phyloP scores from a whole-genome alignment of 2,329 filamentous ascomycete species.

The Capronia coronata region DNA sequence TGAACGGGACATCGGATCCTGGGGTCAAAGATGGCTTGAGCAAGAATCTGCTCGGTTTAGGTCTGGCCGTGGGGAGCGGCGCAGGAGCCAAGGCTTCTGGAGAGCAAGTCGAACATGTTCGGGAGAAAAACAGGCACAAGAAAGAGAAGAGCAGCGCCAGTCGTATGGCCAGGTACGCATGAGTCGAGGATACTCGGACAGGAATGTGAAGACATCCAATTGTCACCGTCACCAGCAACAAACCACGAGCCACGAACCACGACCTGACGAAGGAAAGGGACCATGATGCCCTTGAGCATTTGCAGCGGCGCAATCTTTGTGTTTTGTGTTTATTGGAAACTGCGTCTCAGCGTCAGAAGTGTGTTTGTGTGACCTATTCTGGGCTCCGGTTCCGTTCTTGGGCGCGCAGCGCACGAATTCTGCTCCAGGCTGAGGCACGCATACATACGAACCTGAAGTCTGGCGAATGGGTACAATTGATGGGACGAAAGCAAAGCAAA shows the following conservation, averaged over 20 bases:
- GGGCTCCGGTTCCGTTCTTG: no score
- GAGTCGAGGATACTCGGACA: neutral
- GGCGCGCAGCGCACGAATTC: no score
- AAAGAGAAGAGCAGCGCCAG: constrained; percentile 28
- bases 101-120: constrained; percentile 14
- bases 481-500: no score
- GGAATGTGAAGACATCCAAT: neutral
- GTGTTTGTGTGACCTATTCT: no score
- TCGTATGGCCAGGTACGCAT: constrained; percentile 13
- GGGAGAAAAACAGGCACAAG: constrained; percentile 18
- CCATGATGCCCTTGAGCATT: neutral
- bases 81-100: constrained; percentile 12
- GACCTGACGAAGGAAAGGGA: constrained; percentile 3
- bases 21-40: constrained; percentile 18
- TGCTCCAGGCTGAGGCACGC: no score
- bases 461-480: no score
- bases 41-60: constrained; percentile 18
- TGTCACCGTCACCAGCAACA: neutral
- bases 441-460: no score
- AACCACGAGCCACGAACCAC: neutral
- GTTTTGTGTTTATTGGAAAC: no score
- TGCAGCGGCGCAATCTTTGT: neutral
- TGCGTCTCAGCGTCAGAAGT: no score
- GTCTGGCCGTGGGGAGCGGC: constrained; percentile 14
- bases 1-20: neutral